phyloP scores from a whole-genome alignment of 2,329 filamentous ascomycete species.

The Tolypocladium paradoxum region DNA sequence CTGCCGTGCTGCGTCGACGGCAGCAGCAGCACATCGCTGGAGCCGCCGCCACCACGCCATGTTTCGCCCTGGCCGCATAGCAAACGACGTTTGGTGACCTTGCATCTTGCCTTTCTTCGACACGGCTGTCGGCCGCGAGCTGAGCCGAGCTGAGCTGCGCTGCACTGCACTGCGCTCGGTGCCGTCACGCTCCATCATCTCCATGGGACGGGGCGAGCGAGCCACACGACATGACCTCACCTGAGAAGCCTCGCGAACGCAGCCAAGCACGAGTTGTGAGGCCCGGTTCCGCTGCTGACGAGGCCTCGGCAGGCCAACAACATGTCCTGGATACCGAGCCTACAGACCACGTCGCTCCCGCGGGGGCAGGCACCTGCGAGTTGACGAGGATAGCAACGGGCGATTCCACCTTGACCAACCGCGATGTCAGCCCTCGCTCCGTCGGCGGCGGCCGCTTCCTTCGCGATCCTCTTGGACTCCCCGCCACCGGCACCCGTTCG shows the following conservation, averaged over 20 bases:
- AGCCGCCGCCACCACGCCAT: neutral
- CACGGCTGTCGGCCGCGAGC: neutral
- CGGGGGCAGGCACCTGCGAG: conserved; percentile 1
- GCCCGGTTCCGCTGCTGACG: conserved; percentile 11
- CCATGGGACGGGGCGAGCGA: conserved; percentile 11
- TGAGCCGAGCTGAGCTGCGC: neutral
- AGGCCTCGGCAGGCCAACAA: conserved; percentile 6
- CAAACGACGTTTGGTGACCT: neutral
- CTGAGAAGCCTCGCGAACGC: conserved; percentile 18
- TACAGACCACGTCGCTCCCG: neutral
- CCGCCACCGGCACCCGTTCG: conserved; percentile 15
- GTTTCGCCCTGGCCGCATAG: conserved; percentile 1
- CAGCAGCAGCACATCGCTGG: neutral
- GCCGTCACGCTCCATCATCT: conserved; percentile 7
- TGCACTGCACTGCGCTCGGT: neutral
- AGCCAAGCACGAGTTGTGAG: conserved; percentile 17
- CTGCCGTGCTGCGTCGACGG: neutral
- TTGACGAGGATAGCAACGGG: neutral
- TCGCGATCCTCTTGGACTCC: conserved; percentile 16
- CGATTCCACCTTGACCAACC: neutral
- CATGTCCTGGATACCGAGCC: neutral
- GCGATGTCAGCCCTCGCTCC: conserved; percentile 15
- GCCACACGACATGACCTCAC: conserved; percentile 22
- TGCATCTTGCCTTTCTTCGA: conserved; percentile 1
- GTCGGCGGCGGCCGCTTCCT: conserved; percentile 21